Percentiles rank a stretch among this genome's conserved stretches.
phyloP scores from a whole-genome alignment of 2,329 filamentous ascomycete species.

The Stagonosporopsis tanaceti region DNA sequence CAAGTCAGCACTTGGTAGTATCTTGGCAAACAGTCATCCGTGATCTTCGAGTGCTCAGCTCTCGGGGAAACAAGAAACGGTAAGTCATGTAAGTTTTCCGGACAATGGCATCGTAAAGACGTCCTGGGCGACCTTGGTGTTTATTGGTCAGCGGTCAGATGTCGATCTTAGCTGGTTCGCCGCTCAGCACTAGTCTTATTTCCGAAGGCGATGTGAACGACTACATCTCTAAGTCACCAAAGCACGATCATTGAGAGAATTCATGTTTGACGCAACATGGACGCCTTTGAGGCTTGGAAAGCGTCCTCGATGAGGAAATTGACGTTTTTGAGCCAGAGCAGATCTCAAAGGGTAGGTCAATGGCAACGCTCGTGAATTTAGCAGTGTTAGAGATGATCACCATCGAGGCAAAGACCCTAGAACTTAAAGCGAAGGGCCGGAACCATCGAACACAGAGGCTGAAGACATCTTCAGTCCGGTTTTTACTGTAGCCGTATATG shows the following conservation, averaged over 20 bases:
- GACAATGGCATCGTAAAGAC: not conserved
- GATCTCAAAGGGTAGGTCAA: not conserved
- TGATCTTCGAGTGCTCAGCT: not conserved
- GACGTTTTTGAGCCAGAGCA: not conserved
- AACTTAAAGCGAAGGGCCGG: not conserved
- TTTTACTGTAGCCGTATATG: not conserved
- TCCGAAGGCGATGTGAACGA: not conserved
- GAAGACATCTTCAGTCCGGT: not conserved
- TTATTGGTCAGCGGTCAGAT: conserved; percentile 7
- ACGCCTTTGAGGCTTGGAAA: not conserved
- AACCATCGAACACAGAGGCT: not conserved
- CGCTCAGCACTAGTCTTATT: conserved; percentile 18
- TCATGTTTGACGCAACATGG: not conserved
- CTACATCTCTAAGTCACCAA: not conserved
- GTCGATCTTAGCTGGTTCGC: conserved; percentile 5
- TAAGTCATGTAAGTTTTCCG: too few relatives aligned
- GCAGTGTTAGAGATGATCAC: not conserved
- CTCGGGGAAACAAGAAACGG: too few relatives aligned
- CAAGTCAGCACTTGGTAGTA: not conserved
- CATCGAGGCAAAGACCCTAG: not conserved
- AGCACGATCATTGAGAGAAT: not conserved
- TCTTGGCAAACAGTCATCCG: not conserved
- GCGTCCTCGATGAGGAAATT: not conserved
- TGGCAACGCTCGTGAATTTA: not conserved
- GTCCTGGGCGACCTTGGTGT: not conserved